Evolutionary conservation across 352 stramenopile species (phyloP), one percentile per base, ranked within the genome.

Genomic region (Achlya hypogyna): DNA sequence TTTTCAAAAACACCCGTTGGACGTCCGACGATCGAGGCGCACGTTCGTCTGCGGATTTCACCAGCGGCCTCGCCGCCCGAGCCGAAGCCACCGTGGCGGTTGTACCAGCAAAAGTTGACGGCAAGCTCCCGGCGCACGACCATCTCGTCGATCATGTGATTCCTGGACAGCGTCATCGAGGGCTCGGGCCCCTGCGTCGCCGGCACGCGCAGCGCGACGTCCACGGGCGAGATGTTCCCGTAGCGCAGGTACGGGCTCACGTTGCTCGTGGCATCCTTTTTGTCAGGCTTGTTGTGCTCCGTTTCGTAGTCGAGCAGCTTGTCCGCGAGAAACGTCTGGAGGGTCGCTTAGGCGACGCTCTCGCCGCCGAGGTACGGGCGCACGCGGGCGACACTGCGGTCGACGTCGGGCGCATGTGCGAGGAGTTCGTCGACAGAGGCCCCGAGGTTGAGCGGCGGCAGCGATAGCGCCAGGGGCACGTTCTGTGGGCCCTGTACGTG

Each of bases 81-180:
- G n/a, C n/a, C n/a, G n/a, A n/a, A n/a, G n/a, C n/a, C n/a, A n/a
- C n/a, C 72, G 43, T 84, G 66, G 18, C 73, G 78, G 71, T 98
- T 97, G 78, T 97, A 99, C 43, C 95, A 97, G 27, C 94, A 89
- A 75, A 98, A 95, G 74, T 99, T 99, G 73, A 99, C 88, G 0
- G 91, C 88, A 6, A 99, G 74, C 74, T 99, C 97, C n/a, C 95
- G 78, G 3, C 97, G 90, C 14, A 99, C 89, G 27, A 99, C 92
- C 40, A 95, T 79, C 78, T 99, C 96, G 80, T 99, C 97, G 2
- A 99, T 78, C 74, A 98, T 63, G 66, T 93, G 69, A 32, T 84
- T 82, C 58, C 91, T 91, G 16, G 84, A 56, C 34, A 72, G 72
- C 53, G 38, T 45, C 38, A 45, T 45, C 2, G 38, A 10, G 2